Base-by-base conservation (phyloP, 441 rosid genomes). In the Populus hybrid region DNA sequence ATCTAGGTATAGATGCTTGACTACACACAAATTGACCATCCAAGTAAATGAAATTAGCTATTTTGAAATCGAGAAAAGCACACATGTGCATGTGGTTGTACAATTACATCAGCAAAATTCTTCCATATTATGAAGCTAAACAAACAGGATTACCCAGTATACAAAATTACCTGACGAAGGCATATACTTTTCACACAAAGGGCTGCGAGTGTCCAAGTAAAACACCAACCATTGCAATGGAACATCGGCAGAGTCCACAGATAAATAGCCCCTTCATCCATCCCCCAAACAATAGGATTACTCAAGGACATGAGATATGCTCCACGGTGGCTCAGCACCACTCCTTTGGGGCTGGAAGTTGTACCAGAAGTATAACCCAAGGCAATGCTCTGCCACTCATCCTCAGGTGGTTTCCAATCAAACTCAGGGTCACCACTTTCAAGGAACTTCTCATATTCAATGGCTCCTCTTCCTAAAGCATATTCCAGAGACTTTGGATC, bases 201-300 rank as follows among this genome's bases (percentile, higher is more conserved):
- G 26, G 87, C 97, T 65, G 95, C 95, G 21, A 94, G 89, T 18
- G 92, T 26, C 99, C 99, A 95, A 80, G 93, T 59, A 77, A 78
- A 93, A 75, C 98, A 84, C 99, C 99, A 94, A 23, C 98, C 97
- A 78, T 92, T 92, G 82, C 97, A 91, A 69, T 95, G 99, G 73
- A 92, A 95, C 94, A 95, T 92, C 0, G 99, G 99, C 36, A 95
- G 86, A 74, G 97, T 91, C 99, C 99, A 95, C 46, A 95, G 79
- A 81, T 95, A 95, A 12, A 90, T 83, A 79, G 90, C 83, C 42
- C 97, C 97, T 81, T 94, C 97, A 73, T 78, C 86, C 87, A 95
- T 92, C 20, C 91, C 93, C 97, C 98, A 92, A 30, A 85, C 78
- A 53, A 95, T 77, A 61, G 91, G 83, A 80, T 76, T 74, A 23